Base-by-base conservation (phyloP, 78 protist species). In the Planoprotostelium fungivorum region DNA sequence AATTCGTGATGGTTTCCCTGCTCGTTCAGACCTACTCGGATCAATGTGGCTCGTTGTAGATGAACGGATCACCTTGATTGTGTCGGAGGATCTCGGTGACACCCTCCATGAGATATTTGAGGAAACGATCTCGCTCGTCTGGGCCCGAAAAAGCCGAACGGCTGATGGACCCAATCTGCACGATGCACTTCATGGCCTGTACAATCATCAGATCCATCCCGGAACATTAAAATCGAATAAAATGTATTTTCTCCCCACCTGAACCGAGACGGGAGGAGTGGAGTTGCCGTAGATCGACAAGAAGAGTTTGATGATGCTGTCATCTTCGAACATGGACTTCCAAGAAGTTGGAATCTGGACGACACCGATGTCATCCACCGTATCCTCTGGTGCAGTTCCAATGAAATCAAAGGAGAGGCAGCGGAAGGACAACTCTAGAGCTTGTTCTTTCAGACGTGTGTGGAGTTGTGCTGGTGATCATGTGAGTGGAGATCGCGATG, bases 341-440 rank as follows among this genome's bases (percentile, higher is more conserved):
- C 93, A 94, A n/a, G 36, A 29, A 0, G 93, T 85, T 0, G 95
- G 95, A 28, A 86, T 86, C 73, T 93, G 95, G 83, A 94, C 92
- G 0, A 91, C 89, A 23, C 89, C 37, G 29, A 88, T 39, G 28
- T 94, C 95, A 25, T 94, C 95, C 0, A 91, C 37, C 28, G 88
- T 34, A 29, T 90, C 93, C 88, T 94, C 93, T 38, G 35, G 39
- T 1, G 36, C 63, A 29, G 86, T 73, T 37, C 94, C 94, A 29
- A 92, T 36, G 84, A 92, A 92, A 86, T 92, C 94, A 37, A 83
- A 92, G 34, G 37, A 16, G 25, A 92, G 90, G 84, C 94, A 92
- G 25, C 36, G 5, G 36, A 16, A 9, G 9, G 83, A 34, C 38
- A 89, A 87, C 38, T 89, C 51, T 63, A 89, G 16, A 51, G 73